Conservation (phyloP, 2,329 filamentous ascomycete genomes). For the Diaporthe caulivora region DNA sequence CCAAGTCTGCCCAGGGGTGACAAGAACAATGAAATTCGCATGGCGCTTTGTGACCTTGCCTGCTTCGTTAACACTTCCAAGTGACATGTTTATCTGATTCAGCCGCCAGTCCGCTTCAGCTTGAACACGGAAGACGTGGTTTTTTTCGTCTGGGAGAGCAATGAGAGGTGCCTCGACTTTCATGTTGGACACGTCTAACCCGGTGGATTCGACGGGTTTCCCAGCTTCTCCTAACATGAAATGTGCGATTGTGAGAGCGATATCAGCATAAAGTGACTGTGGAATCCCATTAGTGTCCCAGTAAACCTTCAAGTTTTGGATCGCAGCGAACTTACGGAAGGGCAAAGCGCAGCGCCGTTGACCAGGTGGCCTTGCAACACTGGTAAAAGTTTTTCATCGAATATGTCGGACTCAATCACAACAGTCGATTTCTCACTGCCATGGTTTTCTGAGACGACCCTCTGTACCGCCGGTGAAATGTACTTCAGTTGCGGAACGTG, state of each 20-base stretch:
- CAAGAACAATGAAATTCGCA: background rate
- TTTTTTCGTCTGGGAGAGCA: background rate
- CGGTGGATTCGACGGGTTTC: background rate
- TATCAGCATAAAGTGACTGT: constrained; percentile 29
- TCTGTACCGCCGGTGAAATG: constrained; percentile 4
- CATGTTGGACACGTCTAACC: constrained; percentile 9
- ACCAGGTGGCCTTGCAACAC: constrained; percentile 28
- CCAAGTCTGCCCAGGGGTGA: background rate
- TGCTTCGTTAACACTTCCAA: background rate
- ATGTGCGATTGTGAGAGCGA: constrained; percentile 10
- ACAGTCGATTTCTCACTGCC: background rate
- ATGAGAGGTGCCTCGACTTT: constrained; percentile 18
- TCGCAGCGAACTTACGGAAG: constrained; percentile 22
- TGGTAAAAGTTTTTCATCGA: background rate
- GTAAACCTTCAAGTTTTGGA: too few species aligned
- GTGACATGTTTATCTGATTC: constrained; percentile 2
- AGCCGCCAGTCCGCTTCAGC: background rate
- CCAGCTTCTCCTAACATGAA: background rate
- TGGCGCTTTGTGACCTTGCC: background rate
- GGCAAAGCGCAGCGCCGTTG: constrained; percentile 5
- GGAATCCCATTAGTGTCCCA: background rate
- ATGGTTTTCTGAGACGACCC: background rate
- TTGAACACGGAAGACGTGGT: background rate
- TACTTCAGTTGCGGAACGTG: background rate
- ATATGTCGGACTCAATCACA: constrained; percentile 1